These are phyloP conservation scores for Zea luxurians DNA, from an alignment of 176 grass and related monocot genomes.

Conservation along the genomic window DNA sequence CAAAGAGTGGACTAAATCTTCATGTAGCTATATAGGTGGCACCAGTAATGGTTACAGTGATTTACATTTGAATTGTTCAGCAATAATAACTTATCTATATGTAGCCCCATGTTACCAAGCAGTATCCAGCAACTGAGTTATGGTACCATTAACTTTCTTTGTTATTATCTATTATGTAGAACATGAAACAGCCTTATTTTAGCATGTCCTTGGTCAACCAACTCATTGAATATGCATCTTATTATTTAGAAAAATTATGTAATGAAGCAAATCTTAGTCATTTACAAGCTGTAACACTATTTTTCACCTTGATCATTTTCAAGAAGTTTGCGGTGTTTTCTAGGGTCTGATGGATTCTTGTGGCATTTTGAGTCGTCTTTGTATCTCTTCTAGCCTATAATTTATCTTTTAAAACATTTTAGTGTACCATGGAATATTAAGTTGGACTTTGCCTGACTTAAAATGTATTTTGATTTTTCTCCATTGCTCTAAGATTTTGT, in stretches of 20 bases:
- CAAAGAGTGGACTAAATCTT: slow-evolving; percentile 13
- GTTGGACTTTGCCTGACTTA: not conserved
- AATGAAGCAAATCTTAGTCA: not conserved
- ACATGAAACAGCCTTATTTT: not conserved
- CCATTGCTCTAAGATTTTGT: slow-evolving; percentile 1
- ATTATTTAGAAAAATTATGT: not conserved
- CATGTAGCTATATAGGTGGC: slow-evolving; percentile 5
- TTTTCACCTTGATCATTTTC: not conserved
- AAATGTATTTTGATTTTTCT: not conserved
- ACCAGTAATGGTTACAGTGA: not conserved
- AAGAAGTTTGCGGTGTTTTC: not conserved
- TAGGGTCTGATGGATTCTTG: not conserved
- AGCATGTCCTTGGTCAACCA: not conserved
- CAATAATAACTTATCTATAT: not conserved
- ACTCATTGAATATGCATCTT: not conserved
- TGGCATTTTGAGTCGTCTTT: not conserved
- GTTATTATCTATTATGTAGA: not conserved
- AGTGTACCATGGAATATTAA: not conserved
- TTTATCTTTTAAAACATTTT: not conserved
- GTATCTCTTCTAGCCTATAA: slow-evolving; percentile 1
- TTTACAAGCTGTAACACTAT: not conserved
- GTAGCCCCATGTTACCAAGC: not conserved
- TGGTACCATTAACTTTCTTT: not conserved
- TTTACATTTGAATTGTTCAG: not conserved
- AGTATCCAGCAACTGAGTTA: not conserved